phyloP scores from a whole-genome alignment of 139 green algal species.

The Chlorella sp. region DNA sequence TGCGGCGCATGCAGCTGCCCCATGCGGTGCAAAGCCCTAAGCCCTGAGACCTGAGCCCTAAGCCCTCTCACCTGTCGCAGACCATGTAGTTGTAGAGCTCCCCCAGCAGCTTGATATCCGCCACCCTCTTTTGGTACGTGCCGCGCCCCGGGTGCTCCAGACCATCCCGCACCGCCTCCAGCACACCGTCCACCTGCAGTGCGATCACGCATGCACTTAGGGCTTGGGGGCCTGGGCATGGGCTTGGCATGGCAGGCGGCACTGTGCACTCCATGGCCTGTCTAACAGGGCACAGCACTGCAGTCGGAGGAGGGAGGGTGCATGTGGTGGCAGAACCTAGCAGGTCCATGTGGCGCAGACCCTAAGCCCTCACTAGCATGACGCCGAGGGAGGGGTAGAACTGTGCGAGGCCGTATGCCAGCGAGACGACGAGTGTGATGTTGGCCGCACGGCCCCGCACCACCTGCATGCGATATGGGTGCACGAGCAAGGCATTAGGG shows the following conservation, averaged over 20 bases:
- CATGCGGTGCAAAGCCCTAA: too few relatives aligned
- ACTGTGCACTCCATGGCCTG: too few relatives aligned
- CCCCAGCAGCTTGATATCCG: conserved; percentile 75
- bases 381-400: conserved; percentile 78
- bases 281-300: too few relatives aligned
- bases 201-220: background rate
- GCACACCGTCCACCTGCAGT: conserved; percentile 55
- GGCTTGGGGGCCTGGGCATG: too few relatives aligned
- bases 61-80: conserved; percentile 41
- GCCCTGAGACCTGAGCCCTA: too few relatives aligned
- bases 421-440: conserved; percentile 68
- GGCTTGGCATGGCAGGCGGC: too few relatives aligned
- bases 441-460: conserved; percentile 48
- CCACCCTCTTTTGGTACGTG: conserved; percentile 80
- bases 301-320: too few relatives aligned
- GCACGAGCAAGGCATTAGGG: too few relatives aligned
- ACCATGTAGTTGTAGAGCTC: conserved; percentile 93
- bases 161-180: conserved; percentile 80
- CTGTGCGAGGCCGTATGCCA: conserved; percentile 68
- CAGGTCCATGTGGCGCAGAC: too few relatives aligned
- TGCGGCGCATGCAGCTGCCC: too few relatives aligned
- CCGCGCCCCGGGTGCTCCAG: conserved; percentile 51
- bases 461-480: conserved; percentile 27
- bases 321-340: too few relatives aligned
- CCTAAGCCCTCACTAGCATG: too few relatives aligned